Evolutionary conservation across 179 eudicot genomes (phyloP).

Genomic region (Vitellaria paradoxa): DNA sequence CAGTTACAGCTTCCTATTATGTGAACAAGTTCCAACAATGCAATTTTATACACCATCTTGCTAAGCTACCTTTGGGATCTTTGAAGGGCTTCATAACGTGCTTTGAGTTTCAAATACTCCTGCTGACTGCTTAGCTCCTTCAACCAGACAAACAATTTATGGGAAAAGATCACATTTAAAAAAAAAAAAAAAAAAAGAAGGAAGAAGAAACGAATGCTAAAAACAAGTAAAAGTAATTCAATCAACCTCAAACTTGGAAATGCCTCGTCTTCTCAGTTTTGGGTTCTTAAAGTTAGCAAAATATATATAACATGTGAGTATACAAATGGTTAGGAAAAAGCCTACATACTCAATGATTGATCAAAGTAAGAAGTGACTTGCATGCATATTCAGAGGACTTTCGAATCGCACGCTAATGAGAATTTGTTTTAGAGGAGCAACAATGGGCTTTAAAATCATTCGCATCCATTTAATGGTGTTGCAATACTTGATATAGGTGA

Average conservation of each 20-base stretch:
- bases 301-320: background rate
- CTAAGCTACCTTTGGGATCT: slow-evolving; percentile 62
- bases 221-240: background rate
- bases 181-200: too few relatives aligned
- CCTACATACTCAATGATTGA: too few relatives aligned
- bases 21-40: too few relatives aligned
- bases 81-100: slow-evolving; percentile 72
- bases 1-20: background rate
- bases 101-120: slow-evolving; percentile 87
- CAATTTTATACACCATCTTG: too few relatives aligned
- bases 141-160: slow-evolving; percentile 5
- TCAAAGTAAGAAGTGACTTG: background rate
- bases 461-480: too few relatives aligned
- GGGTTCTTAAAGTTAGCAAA: background rate
- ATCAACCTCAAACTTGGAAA: background rate
- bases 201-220: background rate
- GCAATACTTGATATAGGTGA: too few relatives aligned
- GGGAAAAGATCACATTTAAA: too few relatives aligned
- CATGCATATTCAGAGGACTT: too few relatives aligned
- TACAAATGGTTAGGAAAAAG: background rate
- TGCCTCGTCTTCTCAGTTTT: background rate
- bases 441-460: too few relatives aligned
- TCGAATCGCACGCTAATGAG: too few relatives aligned
- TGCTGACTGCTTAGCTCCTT: slow-evolving; percentile 93
- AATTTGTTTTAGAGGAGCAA: too few relatives aligned